Conservation (phyloP, 306 rosid genomes). For the Casuarina equisetifolia region DNA sequence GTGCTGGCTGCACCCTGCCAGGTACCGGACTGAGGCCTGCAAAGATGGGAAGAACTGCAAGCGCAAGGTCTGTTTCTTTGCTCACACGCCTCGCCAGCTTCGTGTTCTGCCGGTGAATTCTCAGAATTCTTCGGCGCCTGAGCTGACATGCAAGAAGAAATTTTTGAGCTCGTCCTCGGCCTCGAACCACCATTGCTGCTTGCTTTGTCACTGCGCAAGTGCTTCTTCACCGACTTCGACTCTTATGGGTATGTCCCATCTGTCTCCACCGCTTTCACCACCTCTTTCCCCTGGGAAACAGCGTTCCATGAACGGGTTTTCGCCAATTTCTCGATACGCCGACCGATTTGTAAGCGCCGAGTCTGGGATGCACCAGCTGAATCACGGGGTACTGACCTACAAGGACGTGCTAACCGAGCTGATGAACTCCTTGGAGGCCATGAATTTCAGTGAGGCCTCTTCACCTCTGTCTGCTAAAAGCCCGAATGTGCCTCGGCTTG, state of each 20-base stretch:
- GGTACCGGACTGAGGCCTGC: constrained; percentile 92
- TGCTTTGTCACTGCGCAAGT: constrained; percentile 38
- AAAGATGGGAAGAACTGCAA: constrained; percentile 87
- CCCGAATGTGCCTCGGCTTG: constrained; percentile 46
- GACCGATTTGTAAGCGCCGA: constrained; percentile 25
- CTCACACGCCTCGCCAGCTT: constrained; percentile 75
- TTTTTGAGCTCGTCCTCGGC: constrained; percentile 35
- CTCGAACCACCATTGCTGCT: constrained; percentile 49
- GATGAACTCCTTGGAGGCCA: constrained; percentile 54
- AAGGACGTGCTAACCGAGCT: constrained; percentile 54
- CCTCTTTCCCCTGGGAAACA: constrained; percentile 56
- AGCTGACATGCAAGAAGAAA: constrained; percentile 41
- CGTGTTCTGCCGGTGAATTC: constrained; percentile 52
- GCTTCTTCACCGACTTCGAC: constrained; percentile 79
- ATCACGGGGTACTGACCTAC: constrained; percentile 35
- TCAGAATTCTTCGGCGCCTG: constrained; percentile 38
- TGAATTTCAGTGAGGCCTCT: constrained; percentile 51
- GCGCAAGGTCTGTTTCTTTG: constrained; percentile 87
- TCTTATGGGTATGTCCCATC: constrained; percentile 59
- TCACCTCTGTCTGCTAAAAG: constrained; percentile 28
- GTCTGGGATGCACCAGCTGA: background rate
- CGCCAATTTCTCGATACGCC: constrained; percentile 44
- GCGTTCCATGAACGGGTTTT: constrained; percentile 28
- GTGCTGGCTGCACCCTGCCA: constrained; percentile 88
- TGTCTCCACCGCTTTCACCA: constrained; percentile 72